A percentile compares a stretch with the other conserved stretches of the same genome.
phyloP scores from a whole-genome alignment of 768 basidiomycete genomes.

The Kondoa subrosea region DNA sequence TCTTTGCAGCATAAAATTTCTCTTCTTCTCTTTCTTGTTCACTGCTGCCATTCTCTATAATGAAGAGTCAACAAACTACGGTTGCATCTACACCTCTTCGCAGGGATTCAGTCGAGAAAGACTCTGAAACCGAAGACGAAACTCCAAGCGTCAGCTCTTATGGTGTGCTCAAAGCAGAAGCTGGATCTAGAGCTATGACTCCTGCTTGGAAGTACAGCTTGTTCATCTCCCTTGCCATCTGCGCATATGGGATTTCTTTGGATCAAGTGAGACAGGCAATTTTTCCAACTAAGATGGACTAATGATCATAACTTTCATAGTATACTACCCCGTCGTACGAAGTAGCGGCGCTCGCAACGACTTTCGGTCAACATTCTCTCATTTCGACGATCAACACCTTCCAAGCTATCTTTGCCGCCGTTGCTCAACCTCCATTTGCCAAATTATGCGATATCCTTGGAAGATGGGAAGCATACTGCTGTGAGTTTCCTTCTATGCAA shows the following conservation, averaged over 20 bases:
- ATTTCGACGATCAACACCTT: conserved; percentile 28
- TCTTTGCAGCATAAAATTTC: no score
- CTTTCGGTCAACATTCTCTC: not conserved
- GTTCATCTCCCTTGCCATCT: not conserved
- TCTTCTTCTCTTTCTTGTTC: no score
- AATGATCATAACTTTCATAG: not conserved
- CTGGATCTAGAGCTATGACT: not conserved
- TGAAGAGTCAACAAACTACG: no score
- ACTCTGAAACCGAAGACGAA: no score
- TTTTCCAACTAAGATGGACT: not conserved
- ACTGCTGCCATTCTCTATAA: no score
- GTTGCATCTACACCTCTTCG: no score
- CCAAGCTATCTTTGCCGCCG: conserved; percentile 28
- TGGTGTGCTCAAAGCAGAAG: not conserved
- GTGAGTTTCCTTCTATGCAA: conserved; percentile 27
- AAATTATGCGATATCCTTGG: conserved; percentile 32
- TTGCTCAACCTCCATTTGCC: conserved; percentile 23
- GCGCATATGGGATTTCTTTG: not conserved
- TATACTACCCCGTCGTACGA: conserved; percentile 1
- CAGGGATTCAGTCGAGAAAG: no score
- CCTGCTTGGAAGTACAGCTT: not conserved
- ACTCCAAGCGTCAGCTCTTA: no score
- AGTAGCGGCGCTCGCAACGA: not conserved
- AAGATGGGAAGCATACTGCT: conserved; percentile 27
- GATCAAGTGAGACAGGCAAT: not conserved